These are phyloP conservation scores for Boletus edulis DNA, from an alignment of 768 basidiomycete genomes.

Conservation along the genomic window DNA sequence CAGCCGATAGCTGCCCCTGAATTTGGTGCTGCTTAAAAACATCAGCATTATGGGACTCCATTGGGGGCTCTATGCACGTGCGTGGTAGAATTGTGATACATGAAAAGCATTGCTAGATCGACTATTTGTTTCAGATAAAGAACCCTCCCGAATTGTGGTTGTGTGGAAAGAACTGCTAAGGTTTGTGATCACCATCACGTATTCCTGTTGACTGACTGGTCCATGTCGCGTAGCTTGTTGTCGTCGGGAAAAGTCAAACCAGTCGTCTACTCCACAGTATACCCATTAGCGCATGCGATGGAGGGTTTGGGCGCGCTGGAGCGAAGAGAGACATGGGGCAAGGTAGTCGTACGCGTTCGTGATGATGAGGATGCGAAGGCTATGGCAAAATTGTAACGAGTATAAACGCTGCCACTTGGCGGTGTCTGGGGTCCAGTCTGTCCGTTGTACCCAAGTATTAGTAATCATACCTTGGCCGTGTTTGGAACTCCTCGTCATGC, in stretches of 20 bases:
- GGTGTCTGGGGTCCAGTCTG: conserved; percentile 24
- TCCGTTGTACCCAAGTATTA: background rate
- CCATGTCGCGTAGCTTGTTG: conserved; percentile 51
- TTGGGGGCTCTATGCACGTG: conserved; percentile 81
- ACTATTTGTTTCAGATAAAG: conserved; percentile 46
- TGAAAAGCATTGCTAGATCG: background rate
- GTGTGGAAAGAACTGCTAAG: conserved; percentile 75
- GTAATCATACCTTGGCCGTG: background rate
- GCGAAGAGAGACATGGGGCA: conserved; percentile 88
- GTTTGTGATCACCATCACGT: conserved; percentile 34
- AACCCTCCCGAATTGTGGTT: conserved; percentile 56
- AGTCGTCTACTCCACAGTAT: conserved; percentile 66
- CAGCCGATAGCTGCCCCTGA: conserved; percentile 68
- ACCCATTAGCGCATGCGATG: conserved; percentile 60
- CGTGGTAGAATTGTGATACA: conserved; percentile 24
- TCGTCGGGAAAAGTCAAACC: conserved; percentile 63
- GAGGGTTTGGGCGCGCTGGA: conserved; percentile 78
- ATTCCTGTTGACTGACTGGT: conserved; percentile 1
- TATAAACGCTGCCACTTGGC: too few relatives aligned
- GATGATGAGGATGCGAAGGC: conserved; percentile 39
- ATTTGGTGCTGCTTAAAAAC: conserved; percentile 82
- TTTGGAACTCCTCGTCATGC: conserved; percentile 26
- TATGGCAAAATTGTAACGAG: conserved; percentile 41
- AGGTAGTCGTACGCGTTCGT: conserved; percentile 67
- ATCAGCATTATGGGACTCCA: conserved; percentile 79